Evolutionary conservation across 306 rosid genomes (phyloP).

Genomic region (Ziziphus jujuba): DNA sequence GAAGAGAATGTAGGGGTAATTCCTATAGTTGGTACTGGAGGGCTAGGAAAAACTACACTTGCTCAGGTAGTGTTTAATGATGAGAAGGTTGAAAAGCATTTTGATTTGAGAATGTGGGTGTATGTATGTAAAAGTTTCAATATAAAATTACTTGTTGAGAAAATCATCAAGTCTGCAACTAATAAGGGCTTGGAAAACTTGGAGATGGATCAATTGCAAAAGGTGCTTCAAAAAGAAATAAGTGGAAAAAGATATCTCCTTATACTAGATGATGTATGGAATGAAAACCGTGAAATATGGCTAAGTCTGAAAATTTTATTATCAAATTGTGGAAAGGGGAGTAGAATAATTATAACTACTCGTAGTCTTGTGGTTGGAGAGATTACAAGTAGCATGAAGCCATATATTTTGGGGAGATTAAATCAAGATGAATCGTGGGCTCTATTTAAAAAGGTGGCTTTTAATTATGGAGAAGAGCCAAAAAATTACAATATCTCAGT

Average conservation of each 20-base stretch:
- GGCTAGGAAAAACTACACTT: conserved; percentile 16
- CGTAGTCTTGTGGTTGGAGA: too few species aligned
- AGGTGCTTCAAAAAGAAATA: neutral
- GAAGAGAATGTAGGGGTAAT: conserved; percentile 1
- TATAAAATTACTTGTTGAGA: neutral
- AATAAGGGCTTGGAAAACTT: neutral
- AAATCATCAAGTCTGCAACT: neutral
- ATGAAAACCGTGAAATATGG: neutral
- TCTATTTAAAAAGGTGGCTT: neutral
- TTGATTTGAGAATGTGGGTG: neutral
- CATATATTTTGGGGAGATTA: too few species aligned
- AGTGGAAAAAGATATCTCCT: conserved; percentile 1
- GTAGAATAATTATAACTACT: too few species aligned
- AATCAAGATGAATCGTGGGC: too few species aligned
- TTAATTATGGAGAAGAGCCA: too few species aligned
- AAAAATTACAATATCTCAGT: too few species aligned
- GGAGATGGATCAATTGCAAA: neutral
- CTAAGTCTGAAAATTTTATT: neutral
- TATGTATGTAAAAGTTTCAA: neutral
- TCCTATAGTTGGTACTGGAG: conserved; percentile 12
- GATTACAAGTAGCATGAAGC: too few species aligned
- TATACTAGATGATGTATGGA: conserved; percentile 16
- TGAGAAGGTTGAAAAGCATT: neutral
- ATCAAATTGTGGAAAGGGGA: too few species aligned
- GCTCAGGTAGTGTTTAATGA: conserved; percentile 1